phyloP scores from a whole-genome alignment of 2,329 filamentous ascomycete genomes.

The Diaporthe sp. region DNA sequence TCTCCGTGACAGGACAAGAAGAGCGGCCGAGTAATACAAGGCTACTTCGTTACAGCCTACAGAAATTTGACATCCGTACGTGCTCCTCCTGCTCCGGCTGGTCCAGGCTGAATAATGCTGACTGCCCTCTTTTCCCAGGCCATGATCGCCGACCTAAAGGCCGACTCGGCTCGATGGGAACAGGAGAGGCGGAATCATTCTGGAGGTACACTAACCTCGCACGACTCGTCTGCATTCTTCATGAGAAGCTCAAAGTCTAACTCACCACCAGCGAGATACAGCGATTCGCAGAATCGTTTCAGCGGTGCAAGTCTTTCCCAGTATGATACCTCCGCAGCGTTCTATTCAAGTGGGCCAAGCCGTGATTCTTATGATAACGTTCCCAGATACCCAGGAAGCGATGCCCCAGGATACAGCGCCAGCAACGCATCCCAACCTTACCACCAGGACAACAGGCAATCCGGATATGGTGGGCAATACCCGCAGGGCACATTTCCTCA shows the following conservation, averaged over 20 bases:
- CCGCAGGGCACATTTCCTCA: slow-evolving; percentile 22
- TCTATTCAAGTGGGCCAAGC: slow-evolving; percentile 29
- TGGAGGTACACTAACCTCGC: slow-evolving; percentile 69
- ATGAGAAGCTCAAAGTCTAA: slow-evolving; percentile 64
- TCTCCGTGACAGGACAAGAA: slow-evolving; percentile 52
- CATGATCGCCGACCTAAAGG: slow-evolving; percentile 72
- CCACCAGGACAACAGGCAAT: slow-evolving; percentile 44
- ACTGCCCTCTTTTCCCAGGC: slow-evolving; percentile 51
- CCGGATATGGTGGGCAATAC: slow-evolving; percentile 37
- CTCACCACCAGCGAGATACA: slow-evolving; percentile 67
- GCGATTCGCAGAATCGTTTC: slow-evolving; percentile 59
- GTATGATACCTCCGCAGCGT: slow-evolving; percentile 32
- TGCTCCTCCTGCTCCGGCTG: slow-evolving; percentile 35
- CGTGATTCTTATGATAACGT: slow-evolving; percentile 49
- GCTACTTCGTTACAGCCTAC: slow-evolving; percentile 84
- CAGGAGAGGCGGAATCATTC: slow-evolving; percentile 67
- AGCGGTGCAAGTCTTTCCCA: slow-evolving; percentile 38
- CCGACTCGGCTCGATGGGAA: slow-evolving; percentile 71
- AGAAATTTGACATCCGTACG: slow-evolving; percentile 81
- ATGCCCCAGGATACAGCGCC: slow-evolving; percentile 59
- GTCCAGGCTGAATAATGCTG: background rate
- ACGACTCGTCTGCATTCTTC: slow-evolving; percentile 58
- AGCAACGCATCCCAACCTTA: slow-evolving; percentile 24
- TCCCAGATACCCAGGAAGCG: slow-evolving; percentile 62
- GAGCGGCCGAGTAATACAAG: slow-evolving; percentile 70